Evolutionary conservation across 1,284 basidiomycete species (phyloP).

Genomic region (Tilletia setariae): DNA sequence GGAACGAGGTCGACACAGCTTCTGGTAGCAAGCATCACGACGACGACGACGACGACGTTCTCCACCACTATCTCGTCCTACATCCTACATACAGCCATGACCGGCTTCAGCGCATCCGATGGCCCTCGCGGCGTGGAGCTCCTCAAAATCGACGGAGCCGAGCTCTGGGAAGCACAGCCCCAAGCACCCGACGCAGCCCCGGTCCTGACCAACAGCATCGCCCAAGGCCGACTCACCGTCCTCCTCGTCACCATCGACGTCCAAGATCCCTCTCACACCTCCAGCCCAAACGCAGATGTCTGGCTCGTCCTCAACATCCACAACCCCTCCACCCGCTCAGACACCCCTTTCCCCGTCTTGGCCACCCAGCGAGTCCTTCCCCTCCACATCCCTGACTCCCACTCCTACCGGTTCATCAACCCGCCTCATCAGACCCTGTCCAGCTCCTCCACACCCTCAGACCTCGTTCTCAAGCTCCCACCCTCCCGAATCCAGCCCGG

Average conservation of each 20-base stretch:
- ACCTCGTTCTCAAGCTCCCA: constrained; percentile 10
- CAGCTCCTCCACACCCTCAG: not conserved
- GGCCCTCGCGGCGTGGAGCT: constrained; percentile 12
- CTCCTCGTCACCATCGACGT: constrained; percentile 15
- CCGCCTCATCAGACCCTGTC: not conserved
- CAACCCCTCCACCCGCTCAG: not conserved
- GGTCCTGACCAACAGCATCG: not conserved
- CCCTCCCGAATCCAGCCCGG: not conserved
- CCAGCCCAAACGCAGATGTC: not conserved
- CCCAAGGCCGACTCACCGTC: not conserved
- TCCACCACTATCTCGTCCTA: too few species aligned
- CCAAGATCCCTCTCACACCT: not conserved
- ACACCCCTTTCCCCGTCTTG: not conserved
- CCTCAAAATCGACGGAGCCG: constrained; percentile 3
- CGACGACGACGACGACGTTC: too few species aligned
- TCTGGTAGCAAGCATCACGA: too few species aligned
- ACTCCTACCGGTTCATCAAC: constrained; percentile 10
- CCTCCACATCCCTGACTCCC: not conserved
- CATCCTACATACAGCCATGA: too few species aligned
- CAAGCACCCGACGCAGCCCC: not conserved
- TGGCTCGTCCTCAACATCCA: constrained; percentile 14
- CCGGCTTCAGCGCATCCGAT: not conserved
- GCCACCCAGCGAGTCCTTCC: constrained; percentile 2
- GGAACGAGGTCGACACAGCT: too few species aligned
- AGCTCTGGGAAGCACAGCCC: constrained; percentile 10